phyloP scores from a whole-genome alignment of 228 moss, liverwort and hornwort genomes.

The Sphagnum magellanicum region DNA sequence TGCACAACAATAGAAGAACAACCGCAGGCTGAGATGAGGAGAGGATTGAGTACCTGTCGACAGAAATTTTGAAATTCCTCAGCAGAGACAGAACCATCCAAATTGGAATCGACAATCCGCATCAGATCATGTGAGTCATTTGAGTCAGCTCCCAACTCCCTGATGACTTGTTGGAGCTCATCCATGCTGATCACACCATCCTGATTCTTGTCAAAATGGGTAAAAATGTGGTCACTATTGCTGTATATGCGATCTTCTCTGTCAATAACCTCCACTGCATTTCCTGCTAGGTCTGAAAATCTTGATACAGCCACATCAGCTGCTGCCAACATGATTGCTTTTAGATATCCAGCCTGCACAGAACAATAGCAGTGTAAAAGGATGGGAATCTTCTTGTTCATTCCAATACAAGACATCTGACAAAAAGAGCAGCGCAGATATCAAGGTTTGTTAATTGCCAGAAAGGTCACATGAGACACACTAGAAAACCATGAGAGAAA shows the following conservation, averaged over 20 bases:
- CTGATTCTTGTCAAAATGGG: conserved; percentile 84
- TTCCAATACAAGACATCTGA: too few relatives aligned
- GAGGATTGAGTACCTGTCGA: conserved; percentile 49
- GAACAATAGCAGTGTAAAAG: background rate
- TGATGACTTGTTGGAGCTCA: conserved; percentile 85
- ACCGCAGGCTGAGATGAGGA: background rate
- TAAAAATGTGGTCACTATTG: conserved; percentile 69
- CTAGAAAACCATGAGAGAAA: too few relatives aligned
- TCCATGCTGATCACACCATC: conserved; percentile 90
- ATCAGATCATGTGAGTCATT: conserved; percentile 84
- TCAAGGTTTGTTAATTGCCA: too few relatives aligned
- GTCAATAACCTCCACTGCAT: conserved; percentile 44
- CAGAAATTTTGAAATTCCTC: conserved; percentile 84
- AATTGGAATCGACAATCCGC: conserved; percentile 85
- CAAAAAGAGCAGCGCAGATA: too few relatives aligned
- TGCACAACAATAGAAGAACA: too few relatives aligned
- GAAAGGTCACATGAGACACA: too few relatives aligned
- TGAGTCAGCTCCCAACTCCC: conserved; percentile 76
- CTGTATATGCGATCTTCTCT: conserved; percentile 14
- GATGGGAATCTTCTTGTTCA: too few relatives aligned
- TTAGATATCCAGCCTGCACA: conserved; percentile 60
- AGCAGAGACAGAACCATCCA: conserved; percentile 75
- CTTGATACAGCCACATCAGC: conserved; percentile 72
- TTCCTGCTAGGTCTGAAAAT: conserved; percentile 59
- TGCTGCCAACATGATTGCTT: conserved; percentile 77